Percentiles rank a stretch among this genome's conserved stretches.
Conservation (phyloP, 202 grass and related monocot species). For the Bolboschoenoplectus hybrid region DNA sequence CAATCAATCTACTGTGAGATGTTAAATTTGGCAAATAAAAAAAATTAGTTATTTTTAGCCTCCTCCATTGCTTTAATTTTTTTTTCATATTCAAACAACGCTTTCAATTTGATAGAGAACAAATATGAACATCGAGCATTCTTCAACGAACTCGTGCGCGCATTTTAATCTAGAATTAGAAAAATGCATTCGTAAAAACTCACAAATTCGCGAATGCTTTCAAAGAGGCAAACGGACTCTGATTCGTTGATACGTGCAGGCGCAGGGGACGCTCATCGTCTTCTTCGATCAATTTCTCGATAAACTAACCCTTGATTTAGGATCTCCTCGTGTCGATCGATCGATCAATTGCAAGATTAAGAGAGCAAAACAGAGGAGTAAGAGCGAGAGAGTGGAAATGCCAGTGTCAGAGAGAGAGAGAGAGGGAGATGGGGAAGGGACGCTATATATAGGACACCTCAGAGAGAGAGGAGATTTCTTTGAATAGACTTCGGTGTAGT, state of each 20-base stretch:
- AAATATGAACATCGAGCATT: neutral
- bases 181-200: slow-evolving; percentile 3
- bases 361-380: neutral
- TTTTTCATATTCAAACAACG: neutral
- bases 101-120: neutral
- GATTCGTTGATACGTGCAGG: neutral
- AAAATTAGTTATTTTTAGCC: slow-evolving; percentile 31
- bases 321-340: neutral
- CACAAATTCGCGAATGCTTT: neutral
- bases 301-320: neutral
- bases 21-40: slow-evolving; percentile 29
- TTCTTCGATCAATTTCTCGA: neutral
- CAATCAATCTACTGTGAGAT: neutral
- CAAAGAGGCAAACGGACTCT: neutral
- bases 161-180: slow-evolving; percentile 13
- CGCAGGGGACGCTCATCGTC: neutral
- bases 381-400: neutral
- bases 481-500: neutral
- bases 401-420: neutral
- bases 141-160: neutral
- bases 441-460: slow-evolving; percentile 9
- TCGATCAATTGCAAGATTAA: neutral
- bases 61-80: neutral
- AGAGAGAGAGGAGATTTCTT: neutral
- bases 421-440: neutral